A percentile compares a stretch with the other conserved stretches of the same genome.
Evolutionary conservation across 495 filamentous ascomycete genomes (phyloP).

Genomic region (Hypoxylon fragiforme): DNA sequence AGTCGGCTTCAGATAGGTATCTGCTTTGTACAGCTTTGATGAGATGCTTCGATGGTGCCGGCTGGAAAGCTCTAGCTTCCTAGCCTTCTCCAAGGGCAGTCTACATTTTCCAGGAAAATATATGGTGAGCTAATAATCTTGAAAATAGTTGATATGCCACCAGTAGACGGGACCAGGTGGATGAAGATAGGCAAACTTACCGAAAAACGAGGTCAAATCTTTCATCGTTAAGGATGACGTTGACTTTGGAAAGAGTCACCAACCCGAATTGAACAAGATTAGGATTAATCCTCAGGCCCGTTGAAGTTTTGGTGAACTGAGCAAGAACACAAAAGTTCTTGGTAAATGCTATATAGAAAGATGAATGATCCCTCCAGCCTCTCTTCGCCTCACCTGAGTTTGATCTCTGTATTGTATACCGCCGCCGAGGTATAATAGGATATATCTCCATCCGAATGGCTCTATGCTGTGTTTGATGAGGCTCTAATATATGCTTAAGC

Average conservation of each 20-base stretch:
- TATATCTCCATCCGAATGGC: conserved; percentile 76
- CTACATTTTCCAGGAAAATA: conserved; percentile 44
- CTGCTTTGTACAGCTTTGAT: conserved; percentile 68
- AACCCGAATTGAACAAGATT: conserved; percentile 55
- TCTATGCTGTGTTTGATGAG: conserved; percentile 67
- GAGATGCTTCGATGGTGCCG: conserved; percentile 76
- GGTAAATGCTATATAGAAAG: conserved; percentile 86
- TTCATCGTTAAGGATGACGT: conserved; percentile 71
- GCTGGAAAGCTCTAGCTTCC: conserved; percentile 76
- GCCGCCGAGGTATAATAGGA: conserved; percentile 76
- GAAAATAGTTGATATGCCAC: not conserved
- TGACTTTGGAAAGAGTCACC: conserved; percentile 70
- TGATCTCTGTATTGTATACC: conserved; percentile 50
- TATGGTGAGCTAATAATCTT: not conserved
- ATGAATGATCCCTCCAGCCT: conserved; percentile 76
- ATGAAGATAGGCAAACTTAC: conserved; percentile 49
- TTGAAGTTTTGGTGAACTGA: conserved; percentile 62
- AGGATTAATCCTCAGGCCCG: conserved; percentile 22
- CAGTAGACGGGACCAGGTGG: not conserved
- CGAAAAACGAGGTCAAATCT: conserved; percentile 84
- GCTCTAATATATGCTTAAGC: conserved; percentile 67
- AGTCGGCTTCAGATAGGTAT: conserved; percentile 78
- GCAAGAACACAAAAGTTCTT: conserved; percentile 81
- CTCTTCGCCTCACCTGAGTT: conserved; percentile 49
- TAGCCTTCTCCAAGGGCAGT: conserved; percentile 64